A percentile compares a stretch with the other conserved stretches of the same genome.
These are phyloP conservation scores for Fusarium setosum DNA, from an alignment of 2,329 filamentous ascomycete species.

Conservation along the genomic window DNA sequence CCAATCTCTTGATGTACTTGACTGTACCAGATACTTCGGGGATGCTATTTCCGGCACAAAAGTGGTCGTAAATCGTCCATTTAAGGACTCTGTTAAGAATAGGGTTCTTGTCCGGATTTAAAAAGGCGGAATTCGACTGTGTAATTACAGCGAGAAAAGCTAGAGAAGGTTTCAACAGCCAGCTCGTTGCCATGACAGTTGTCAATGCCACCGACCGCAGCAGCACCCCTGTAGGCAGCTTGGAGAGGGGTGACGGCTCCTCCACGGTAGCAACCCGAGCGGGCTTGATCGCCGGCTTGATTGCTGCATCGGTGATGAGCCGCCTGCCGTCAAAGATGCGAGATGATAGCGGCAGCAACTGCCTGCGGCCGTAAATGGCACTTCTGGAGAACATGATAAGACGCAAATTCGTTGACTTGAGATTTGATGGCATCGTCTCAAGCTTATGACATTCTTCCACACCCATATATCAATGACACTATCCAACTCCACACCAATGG, in stretches of 20 bases:
- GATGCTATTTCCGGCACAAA: constrained; percentile 64
- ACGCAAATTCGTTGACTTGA: not conserved
- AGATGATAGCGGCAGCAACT: not conserved
- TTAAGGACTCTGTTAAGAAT: constrained; percentile 56
- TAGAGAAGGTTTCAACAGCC: constrained; percentile 40
- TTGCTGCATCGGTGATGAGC: constrained; percentile 10
- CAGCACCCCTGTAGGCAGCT: constrained; percentile 37
- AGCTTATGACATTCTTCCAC: not conserved
- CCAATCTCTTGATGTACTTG: constrained; percentile 57
- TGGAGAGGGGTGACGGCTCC: constrained; percentile 22
- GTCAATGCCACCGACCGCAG: constrained; percentile 42
- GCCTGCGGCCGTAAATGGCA: not conserved
- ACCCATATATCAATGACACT: not conserved
- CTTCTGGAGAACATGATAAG: constrained; percentile 18
- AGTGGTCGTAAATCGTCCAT: constrained; percentile 64
- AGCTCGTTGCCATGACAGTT: constrained; percentile 42
- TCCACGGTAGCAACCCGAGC: not conserved
- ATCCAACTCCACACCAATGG: not conserved
- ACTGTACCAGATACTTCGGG: constrained; percentile 59
- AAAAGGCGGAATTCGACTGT: constrained; percentile 45
- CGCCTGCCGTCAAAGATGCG: not conserved
- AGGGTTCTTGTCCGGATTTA: constrained; percentile 57
- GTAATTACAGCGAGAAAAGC: constrained; percentile 38
- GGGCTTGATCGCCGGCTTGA: constrained; percentile 15
- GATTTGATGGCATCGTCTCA: not conserved